phyloP scores from a whole-genome alignment of 1,284 basidiomycete genomes.

The Puccinia coronata region DNA sequence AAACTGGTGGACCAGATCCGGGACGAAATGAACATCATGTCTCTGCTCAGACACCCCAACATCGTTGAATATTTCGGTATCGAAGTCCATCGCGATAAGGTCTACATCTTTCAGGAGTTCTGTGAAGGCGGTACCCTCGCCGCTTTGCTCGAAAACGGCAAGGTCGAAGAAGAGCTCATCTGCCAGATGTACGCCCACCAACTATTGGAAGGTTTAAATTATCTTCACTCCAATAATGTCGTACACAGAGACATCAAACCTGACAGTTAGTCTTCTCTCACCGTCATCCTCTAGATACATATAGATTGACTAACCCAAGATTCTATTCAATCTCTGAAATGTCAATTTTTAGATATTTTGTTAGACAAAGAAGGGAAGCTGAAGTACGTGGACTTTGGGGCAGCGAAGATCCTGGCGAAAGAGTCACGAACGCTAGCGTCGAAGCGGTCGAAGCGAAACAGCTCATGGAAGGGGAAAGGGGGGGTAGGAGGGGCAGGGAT shows the following conservation, averaged over 20 bases:
- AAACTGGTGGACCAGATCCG: slow-evolving; percentile 78
- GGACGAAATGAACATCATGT: slow-evolving; percentile 98
- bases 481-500: slow-evolving; percentile 55
- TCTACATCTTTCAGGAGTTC: slow-evolving; percentile 99
- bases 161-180: slow-evolving; percentile 95
- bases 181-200: slow-evolving; percentile 95
- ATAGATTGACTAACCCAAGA: not conserved
- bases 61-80: slow-evolving; percentile 99
- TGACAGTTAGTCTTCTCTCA: slow-evolving; percentile 75
- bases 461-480: slow-evolving; percentile 48
- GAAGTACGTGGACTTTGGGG: slow-evolving; percentile 98
- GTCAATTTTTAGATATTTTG: slow-evolving; percentile 72
- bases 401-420: slow-evolving; percentile 94
- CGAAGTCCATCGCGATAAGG: slow-evolving; percentile 97
- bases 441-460: slow-evolving; percentile 63
- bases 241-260: slow-evolving; percentile 98
- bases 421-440: slow-evolving; percentile 75
- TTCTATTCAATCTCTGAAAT: not conserved
- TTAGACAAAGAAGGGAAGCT: slow-evolving; percentile 87
- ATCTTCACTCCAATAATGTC: slow-evolving; percentile 88
- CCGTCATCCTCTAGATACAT: slow-evolving; percentile 9
- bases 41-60: slow-evolving; percentile 95
- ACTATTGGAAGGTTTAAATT: slow-evolving; percentile 90
- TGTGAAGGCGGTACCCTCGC: slow-evolving; percentile 95
- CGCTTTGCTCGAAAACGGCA: slow-evolving; percentile 83